Percentiles rank a stretch among this genome's conserved stretches.
Conservation (phyloP, 805 yeast species). For the Pichia thaimueangensis region DNA sequence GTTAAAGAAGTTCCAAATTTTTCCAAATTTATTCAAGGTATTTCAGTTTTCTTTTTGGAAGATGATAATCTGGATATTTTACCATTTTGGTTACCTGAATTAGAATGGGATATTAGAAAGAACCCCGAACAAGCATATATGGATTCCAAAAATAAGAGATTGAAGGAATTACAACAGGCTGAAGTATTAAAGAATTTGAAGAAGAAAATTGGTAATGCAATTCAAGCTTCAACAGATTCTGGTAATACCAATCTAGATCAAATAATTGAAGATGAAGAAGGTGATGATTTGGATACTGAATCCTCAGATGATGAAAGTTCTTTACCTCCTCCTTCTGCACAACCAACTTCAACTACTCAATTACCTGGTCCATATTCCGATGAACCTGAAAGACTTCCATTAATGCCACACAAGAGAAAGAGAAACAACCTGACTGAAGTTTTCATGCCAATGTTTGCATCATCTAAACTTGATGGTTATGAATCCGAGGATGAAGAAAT, state of each 20-base stretch:
- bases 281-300: conserved; percentile 37
- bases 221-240: conserved; percentile 25
- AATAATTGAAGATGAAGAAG: conserved; percentile 28
- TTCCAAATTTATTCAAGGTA: conserved; percentile 89
- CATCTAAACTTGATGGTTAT: conserved; percentile 31
- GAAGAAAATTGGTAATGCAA: conserved; percentile 38
- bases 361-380: conserved; percentile 6
- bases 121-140: conserved; percentile 77
- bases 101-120: conserved; percentile 69
- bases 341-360: background rate
- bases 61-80: conserved; percentile 84
- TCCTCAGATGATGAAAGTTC: conserved; percentile 50
- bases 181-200: conserved; percentile 32
- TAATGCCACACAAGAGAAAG: conserved; percentile 12
- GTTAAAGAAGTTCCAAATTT: conserved; percentile 93
- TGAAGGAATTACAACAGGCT: conserved; percentile 40
- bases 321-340: conserved; percentile 25
- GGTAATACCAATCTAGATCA: conserved; percentile 27
- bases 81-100: conserved; percentile 93
- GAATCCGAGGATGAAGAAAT: conserved; percentile 88
- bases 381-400: conserved; percentile 3
- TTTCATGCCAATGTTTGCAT: conserved; percentile 28
- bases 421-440: conserved; percentile 19
- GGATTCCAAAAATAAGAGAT: conserved; percentile 50
- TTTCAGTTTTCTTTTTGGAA: conserved; percentile 80